These are phyloP conservation scores for Ogataea methylovora DNA, from an alignment of 805 yeast species.

Conservation along the genomic window DNA sequence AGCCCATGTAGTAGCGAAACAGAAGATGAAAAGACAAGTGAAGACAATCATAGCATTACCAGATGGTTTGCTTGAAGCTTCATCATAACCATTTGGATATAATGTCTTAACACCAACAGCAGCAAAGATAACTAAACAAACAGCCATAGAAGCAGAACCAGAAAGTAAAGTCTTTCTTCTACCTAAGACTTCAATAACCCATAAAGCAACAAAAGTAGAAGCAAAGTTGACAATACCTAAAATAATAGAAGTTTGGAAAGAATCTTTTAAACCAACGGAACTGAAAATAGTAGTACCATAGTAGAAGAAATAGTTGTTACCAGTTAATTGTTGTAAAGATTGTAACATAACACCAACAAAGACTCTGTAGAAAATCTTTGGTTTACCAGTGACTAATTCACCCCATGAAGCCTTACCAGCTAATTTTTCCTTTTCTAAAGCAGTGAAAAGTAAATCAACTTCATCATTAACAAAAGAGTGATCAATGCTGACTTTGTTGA, in stretches of 20 bases:
- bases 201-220: constrained; percentile 45
- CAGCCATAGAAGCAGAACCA: constrained; percentile 59
- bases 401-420: constrained; percentile 46
- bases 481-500: constrained; percentile 31
- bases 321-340: constrained; percentile 66
- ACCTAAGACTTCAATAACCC: constrained; percentile 50
- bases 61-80: constrained; percentile 31
- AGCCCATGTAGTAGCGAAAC: constrained; percentile 75
- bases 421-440: constrained; percentile 39
- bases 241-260: constrained; percentile 35
- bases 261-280: constrained; percentile 39
- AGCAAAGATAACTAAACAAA: constrained; percentile 53
- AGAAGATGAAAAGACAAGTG: constrained; percentile 54
- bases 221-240: constrained; percentile 40
- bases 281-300: constrained; percentile 59
- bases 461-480: constrained; percentile 25
- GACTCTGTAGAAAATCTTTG: constrained; percentile 33
- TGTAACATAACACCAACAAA: constrained; percentile 48
- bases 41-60: constrained; percentile 45
- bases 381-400: constrained; percentile 43
- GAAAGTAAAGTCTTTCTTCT: constrained; percentile 53
- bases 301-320: constrained; percentile 67
- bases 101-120: constrained; percentile 36
- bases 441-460: constrained; percentile 31
- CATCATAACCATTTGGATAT: constrained; percentile 31